A percentile compares a stretch with the other conserved stretches of the same genome.
Conservation (phyloP, 306 rosid species). For the Datisca glomerata region DNA sequence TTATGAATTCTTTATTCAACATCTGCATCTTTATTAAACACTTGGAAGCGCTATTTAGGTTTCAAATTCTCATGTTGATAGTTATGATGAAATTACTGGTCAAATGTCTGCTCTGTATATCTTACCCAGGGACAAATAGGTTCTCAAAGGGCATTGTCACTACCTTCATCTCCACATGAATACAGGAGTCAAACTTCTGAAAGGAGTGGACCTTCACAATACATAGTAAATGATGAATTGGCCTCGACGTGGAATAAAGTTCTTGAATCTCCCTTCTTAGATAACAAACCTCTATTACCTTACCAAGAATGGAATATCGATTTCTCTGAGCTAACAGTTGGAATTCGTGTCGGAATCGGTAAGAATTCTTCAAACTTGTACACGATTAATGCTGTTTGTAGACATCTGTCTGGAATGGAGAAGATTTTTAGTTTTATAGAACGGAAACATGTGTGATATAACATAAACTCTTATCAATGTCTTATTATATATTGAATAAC, state of each 20-base stretch:
- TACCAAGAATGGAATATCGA: constrained; percentile 90
- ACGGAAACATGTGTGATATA: too few relatives aligned
- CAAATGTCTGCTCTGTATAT: constrained; percentile 22
- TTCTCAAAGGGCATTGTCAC: constrained; percentile 82
- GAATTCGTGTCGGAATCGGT: constrained; percentile 97
- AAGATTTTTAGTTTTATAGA: not conserved
- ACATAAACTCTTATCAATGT: too few relatives aligned
- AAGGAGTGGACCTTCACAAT: constrained; percentile 44
- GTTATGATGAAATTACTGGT: constrained; percentile 23
- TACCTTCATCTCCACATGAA: constrained; percentile 89
- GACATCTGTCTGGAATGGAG: not conserved
- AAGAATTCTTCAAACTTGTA: constrained; percentile 13
- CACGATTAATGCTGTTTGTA: not conserved
- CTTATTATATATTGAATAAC: too few relatives aligned
- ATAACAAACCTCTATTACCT: constrained; percentile 66
- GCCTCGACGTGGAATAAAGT: constrained; percentile 74
- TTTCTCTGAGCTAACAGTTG: constrained; percentile 81
- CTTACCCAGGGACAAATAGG: constrained; percentile 28
- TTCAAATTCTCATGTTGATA: constrained; percentile 7
- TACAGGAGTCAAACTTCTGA: constrained; percentile 58
- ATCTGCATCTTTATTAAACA: not conserved
- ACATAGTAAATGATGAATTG: constrained; percentile 38
- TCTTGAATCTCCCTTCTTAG: constrained; percentile 62
- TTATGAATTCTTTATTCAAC: not conserved
- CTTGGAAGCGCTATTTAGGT: not conserved